These are phyloP conservation scores for Durotheca rogersii DNA, from an alignment of 495 filamentous ascomycete genomes.

Conservation along the genomic window DNA sequence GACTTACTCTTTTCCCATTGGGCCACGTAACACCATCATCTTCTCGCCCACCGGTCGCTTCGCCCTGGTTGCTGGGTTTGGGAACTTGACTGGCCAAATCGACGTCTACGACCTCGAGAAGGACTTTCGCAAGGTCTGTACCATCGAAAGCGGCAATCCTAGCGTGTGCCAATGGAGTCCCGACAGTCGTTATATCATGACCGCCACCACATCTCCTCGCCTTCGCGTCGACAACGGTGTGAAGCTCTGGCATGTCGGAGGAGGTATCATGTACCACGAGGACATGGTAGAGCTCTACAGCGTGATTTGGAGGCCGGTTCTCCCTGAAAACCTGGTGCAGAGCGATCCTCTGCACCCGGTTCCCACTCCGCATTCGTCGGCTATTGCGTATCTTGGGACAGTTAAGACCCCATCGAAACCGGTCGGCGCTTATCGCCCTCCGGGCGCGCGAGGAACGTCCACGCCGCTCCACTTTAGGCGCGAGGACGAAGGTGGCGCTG, in stretches of 20 bases:
- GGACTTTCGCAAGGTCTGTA: conserved; percentile 84
- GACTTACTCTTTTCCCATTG: conserved; percentile 78
- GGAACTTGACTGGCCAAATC: conserved; percentile 95
- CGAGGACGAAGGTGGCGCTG: conserved; percentile 93
- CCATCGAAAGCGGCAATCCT: conserved; percentile 92
- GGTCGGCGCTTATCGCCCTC: conserved; percentile 91
- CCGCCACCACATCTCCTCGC: conserved; percentile 91
- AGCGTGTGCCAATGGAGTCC: conserved; percentile 96
- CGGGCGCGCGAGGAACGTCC: conserved; percentile 84
- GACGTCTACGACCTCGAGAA: conserved; percentile 95
- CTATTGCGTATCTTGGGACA: conserved; percentile 75
- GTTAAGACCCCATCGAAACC: conserved; percentile 92
- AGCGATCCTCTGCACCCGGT: conserved; percentile 75
- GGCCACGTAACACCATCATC: conserved; percentile 87
- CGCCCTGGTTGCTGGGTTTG: conserved; percentile 91
- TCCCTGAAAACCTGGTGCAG: conserved; percentile 56
- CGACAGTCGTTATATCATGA: conserved; percentile 91
- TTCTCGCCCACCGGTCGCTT: conserved; percentile 95
- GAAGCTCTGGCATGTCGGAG: conserved; percentile 91
- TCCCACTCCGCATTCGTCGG: conserved; percentile 81
- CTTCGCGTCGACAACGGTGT: conserved; percentile 95
- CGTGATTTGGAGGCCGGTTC: conserved; percentile 83
- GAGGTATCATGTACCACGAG: conserved; percentile 88
- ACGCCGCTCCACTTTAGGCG: conserved; percentile 96
- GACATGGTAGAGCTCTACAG: conserved; percentile 94